These are phyloP conservation scores for Isabelozyma gotoi DNA, from an alignment of 805 yeast species.

Conservation along the genomic window DNA sequence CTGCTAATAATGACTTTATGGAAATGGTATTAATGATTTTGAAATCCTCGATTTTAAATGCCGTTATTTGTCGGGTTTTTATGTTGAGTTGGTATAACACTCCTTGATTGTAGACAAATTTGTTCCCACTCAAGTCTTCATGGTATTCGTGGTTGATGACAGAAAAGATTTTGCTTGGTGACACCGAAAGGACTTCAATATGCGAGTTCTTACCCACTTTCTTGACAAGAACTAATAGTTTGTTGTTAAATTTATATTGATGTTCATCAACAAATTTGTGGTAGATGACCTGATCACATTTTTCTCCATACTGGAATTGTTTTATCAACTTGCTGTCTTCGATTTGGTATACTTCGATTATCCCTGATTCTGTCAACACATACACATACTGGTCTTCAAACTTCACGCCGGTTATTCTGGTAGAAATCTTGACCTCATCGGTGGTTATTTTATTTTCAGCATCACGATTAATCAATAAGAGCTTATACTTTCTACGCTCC, in stretches of 20 bases:
- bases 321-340: constrained; percentile 12
- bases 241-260: constrained; percentile 9
- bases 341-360: constrained; percentile 16
- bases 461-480: constrained; percentile 21
- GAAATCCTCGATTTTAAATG: constrained; percentile 24
- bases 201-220: constrained; percentile 2
- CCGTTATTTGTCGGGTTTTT: constrained; percentile 12
- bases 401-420: constrained; percentile 20
- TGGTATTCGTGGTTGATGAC: neutral
- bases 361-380: constrained; percentile 29
- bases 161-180: neutral
- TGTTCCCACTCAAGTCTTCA: neutral
- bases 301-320: constrained; percentile 14
- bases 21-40: constrained; percentile 16
- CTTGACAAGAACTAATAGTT: constrained; percentile 9
- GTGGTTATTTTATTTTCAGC: constrained; percentile 4
- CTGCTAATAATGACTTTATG: constrained; percentile 15
- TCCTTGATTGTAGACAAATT: constrained; percentile 25
- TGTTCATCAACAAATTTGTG: constrained; percentile 24
- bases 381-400: constrained; percentile 23
- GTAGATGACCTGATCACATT: constrained; percentile 24
- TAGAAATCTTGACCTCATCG: constrained; percentile 11
- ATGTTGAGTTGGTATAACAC: constrained; percentile 22
- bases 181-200: neutral
- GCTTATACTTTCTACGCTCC: constrained; percentile 29